Evolutionary conservation across 1,284 basidiomycete genomes (phyloP).

Genomic region (Prillingera fragicola): DNA sequence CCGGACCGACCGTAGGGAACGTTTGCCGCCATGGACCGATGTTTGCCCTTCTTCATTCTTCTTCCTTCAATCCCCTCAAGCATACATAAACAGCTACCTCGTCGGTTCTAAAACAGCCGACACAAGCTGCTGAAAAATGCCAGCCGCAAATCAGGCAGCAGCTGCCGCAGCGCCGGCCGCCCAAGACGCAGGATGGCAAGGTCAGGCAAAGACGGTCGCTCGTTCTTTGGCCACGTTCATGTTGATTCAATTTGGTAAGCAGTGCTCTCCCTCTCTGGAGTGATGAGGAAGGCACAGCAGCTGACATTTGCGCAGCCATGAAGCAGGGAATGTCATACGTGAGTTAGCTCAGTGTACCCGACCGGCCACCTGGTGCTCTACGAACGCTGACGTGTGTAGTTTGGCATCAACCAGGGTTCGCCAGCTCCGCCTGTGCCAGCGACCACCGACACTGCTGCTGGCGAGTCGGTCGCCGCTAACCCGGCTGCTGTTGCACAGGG

Average conservation of each 20-base stretch:
- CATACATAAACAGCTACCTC: too few species aligned
- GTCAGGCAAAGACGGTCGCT: slow-evolving; percentile 10
- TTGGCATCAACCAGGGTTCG: not conserved
- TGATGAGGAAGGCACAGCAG: not conserved
- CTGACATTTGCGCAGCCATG: slow-evolving; percentile 24
- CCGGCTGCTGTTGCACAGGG: slow-evolving; percentile 3
- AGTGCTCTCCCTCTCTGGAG: not conserved
- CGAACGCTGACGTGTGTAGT: not conserved
- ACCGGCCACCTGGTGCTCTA: too few species aligned
- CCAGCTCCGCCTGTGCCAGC: slow-evolving; percentile 12
- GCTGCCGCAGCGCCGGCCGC: too few species aligned
- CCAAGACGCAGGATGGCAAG: too few species aligned
- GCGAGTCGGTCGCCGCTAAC: slow-evolving; percentile 1
- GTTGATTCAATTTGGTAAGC: slow-evolving; percentile 36
- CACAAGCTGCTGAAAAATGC: too few species aligned
- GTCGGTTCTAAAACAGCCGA: too few species aligned
- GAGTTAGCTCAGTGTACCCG: too few species aligned
- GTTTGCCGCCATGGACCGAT: too few species aligned
- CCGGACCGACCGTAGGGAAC: too few species aligned
- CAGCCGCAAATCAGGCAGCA: too few species aligned
- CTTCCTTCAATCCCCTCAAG: too few species aligned
- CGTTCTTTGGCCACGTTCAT: slow-evolving; percentile 31
- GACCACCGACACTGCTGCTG: slow-evolving; percentile 11
- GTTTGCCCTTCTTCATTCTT: too few species aligned
- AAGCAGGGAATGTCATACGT: slow-evolving; percentile 42